A percentile compares a stretch with the other conserved stretches of the same genome.
phyloP scores from a whole-genome alignment of 202 grass and related monocot genomes.

The Schoenoplectus triqueter region DNA sequence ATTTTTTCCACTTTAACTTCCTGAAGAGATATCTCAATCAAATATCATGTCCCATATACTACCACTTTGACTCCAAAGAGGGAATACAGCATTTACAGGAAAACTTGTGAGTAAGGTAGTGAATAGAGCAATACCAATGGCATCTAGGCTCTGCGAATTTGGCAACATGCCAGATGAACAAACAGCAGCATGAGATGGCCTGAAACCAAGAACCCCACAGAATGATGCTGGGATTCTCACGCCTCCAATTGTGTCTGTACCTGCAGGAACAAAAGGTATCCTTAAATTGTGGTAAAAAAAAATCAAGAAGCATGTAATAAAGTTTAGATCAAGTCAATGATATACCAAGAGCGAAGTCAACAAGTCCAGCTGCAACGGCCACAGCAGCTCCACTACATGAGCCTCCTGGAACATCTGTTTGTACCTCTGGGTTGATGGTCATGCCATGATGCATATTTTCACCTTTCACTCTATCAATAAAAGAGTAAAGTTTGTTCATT shows the following conservation, averaged over 20 bases:
- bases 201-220: conserved; percentile 84
- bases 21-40: background rate
- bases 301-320: conserved; percentile 17
- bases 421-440: conserved; percentile 66
- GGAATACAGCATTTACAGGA: background rate
- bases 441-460: conserved; percentile 80
- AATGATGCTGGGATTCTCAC: conserved; percentile 90
- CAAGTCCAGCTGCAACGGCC: conserved; percentile 78
- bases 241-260: conserved; percentile 83
- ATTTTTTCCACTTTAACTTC: background rate
- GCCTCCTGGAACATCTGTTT: conserved; percentile 69
- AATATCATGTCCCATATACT: background rate
- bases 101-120: conserved; percentile 23
- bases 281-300: conserved; percentile 34
- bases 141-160: conserved; percentile 89
- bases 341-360: conserved; percentile 93
- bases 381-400: conserved; percentile 93
- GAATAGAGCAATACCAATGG: conserved; percentile 60
- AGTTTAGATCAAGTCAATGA: conserved; percentile 25
- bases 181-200: conserved; percentile 83
- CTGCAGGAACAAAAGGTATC: conserved; percentile 50
- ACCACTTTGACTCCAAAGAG: background rate
- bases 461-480: conserved; percentile 70
- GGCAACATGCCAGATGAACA: conserved; percentile 71
- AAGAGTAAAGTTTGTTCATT: background rate